A percentile compares a stretch with the other conserved stretches of the same genome.
phyloP scores from a whole-genome alignment of 768 basidiomycete species.

The Podaxis pistillaris region DNA sequence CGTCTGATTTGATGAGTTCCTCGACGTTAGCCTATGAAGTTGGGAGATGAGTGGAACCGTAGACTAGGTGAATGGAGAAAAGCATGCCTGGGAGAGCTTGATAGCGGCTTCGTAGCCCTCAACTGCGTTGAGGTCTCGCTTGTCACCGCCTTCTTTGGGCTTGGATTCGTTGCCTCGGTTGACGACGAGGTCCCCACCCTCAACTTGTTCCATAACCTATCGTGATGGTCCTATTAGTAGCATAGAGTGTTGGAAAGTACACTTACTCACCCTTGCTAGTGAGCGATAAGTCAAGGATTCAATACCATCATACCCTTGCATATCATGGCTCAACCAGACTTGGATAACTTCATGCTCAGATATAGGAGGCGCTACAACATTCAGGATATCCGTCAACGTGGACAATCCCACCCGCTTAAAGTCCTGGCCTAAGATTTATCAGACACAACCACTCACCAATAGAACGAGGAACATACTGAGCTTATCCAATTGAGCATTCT shows the following conservation, averaged over 20 bases:
- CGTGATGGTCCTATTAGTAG: conserved; percentile 2
- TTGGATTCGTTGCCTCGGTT: conserved; percentile 78
- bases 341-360: conserved; percentile 98
- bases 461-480: conserved; percentile 52
- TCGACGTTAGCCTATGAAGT: conserved; percentile 67
- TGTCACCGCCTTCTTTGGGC: conserved; percentile 54
- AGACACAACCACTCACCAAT: not conserved
- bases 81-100: conserved; percentile 76
- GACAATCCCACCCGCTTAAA: conserved; percentile 86
- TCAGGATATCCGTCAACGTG: conserved; percentile 87
- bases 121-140: conserved; percentile 76
- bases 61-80: conserved; percentile 3
- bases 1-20: conserved; percentile 67
- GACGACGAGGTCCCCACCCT: conserved; percentile 88
- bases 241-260: not conserved
- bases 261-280: conserved; percentile 62
- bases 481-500: conserved; percentile 87
- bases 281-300: conserved; percentile 92
- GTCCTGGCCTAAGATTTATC: conserved; percentile 65
- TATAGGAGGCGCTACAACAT: conserved; percentile 97
- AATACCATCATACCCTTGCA: conserved; percentile 94
- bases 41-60: not conserved
- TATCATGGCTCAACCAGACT: conserved; percentile 93
- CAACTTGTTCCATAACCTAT: conserved; percentile 91
- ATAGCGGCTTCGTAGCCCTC: conserved; percentile 83